These are phyloP conservation scores for Phyllosticta capitalensis DNA, from an alignment of 2,329 filamentous ascomycete genomes.

Conservation along the genomic window DNA sequence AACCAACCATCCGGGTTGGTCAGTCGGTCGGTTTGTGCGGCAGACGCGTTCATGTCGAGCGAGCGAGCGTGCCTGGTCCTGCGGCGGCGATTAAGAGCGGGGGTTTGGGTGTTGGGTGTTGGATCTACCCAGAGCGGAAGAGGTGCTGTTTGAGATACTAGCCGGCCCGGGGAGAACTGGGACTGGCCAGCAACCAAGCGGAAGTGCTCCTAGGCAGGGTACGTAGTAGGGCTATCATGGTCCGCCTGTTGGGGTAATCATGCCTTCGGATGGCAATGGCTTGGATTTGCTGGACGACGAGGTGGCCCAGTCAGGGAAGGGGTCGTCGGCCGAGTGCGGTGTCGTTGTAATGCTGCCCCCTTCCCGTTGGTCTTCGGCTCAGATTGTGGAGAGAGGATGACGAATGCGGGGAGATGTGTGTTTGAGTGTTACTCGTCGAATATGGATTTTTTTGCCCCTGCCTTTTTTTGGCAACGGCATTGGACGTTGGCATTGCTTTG, in stretches of 20 bases:
- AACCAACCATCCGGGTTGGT: background rate
- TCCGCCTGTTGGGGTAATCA: background rate
- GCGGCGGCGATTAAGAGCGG: background rate
- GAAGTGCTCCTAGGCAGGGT: background rate
- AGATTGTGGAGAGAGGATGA: background rate
- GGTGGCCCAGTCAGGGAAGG: background rate
- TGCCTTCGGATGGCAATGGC: background rate
- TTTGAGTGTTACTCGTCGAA: background rate
- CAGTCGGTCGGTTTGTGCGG: no score
- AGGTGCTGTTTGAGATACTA: background rate
- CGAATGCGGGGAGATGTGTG: background rate
- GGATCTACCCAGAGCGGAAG: background rate
- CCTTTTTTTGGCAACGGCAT: background rate
- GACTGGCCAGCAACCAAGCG: background rate
- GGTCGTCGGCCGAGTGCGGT: background rate
- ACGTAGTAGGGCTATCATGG: background rate
- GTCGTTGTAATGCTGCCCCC: background rate
- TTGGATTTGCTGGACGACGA: background rate
- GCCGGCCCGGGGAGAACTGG: background rate
- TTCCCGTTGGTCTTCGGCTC: background rate
- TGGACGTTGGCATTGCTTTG: background rate
- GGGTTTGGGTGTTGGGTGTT: background rate
- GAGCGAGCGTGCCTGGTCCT: no score
- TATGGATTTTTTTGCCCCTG: background rate
- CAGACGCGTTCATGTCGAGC: no score